phyloP scores from a whole-genome alignment of 2,329 filamentous ascomycete species.

The Aspergillus alliaceus region DNA sequence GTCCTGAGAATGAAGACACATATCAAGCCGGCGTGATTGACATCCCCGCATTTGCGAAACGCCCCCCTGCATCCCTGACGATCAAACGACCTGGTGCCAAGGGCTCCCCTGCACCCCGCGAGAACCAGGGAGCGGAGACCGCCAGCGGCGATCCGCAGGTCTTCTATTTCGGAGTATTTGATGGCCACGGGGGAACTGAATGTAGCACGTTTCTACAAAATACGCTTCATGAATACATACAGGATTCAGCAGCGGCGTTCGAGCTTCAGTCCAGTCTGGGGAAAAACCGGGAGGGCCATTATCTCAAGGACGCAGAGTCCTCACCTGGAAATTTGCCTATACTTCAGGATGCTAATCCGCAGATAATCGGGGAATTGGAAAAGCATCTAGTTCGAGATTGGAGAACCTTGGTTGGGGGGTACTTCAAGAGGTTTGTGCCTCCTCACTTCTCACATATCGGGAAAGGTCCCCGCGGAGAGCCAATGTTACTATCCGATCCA shows the following conservation, averaged over 20 bases:
- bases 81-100: constrained; percentile 29
- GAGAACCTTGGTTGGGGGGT: constrained; percentile 83
- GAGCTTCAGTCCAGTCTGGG: constrained; percentile 74
- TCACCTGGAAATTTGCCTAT: constrained; percentile 44
- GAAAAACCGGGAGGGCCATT: constrained; percentile 26
- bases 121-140: constrained; percentile 69
- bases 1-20: constrained; percentile 89
- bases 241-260: constrained; percentile 75
- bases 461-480: constrained; percentile 26
- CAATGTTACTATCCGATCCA: constrained; percentile 23
- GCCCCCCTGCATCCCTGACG: constrained; percentile 67
- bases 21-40: constrained; percentile 93
- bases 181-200: constrained; percentile 88
- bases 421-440: constrained; percentile 88
- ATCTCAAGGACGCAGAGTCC: constrained; percentile 13
- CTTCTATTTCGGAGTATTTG: constrained; percentile 96
- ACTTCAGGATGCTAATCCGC: constrained; percentile 55
- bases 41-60: constrained; percentile 86
- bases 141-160: constrained; percentile 88
- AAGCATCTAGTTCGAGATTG: constrained; percentile 72
- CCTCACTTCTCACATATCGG: constrained; percentile 64
- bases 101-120: constrained; percentile 32
- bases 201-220: constrained; percentile 86
- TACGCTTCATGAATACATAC: constrained; percentile 83
- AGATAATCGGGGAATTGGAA: constrained; percentile 68